Evolutionary conservation across 805 yeast species (phyloP).

Genomic region (Saturnispora dispora): DNA sequence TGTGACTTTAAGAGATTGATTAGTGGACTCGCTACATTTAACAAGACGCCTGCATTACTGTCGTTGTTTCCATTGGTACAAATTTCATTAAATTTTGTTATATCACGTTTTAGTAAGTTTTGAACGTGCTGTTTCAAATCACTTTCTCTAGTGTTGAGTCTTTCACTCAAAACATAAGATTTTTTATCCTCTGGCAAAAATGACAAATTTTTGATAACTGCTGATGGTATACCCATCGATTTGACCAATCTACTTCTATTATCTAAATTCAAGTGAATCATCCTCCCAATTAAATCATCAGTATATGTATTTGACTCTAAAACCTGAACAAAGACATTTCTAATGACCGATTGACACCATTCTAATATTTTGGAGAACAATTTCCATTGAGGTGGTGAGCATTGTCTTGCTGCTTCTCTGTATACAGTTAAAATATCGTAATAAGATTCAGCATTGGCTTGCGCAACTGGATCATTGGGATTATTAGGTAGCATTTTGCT

Average conservation of each 20-base stretch:
- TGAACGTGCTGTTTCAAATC: constrained; percentile 6
- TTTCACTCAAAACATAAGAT: constrained; percentile 48
- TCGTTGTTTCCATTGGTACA: background rate
- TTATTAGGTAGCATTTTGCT: constrained; percentile 5
- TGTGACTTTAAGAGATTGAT: constrained; percentile 5
- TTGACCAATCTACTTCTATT: constrained; percentile 46
- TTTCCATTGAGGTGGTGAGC: constrained; percentile 71
- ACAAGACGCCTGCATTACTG: background rate
- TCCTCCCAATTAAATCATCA: constrained; percentile 60
- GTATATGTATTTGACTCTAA: constrained; percentile 50
- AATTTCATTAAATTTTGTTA: constrained; percentile 2
- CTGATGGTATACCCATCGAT: constrained; percentile 41
- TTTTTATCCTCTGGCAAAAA: constrained; percentile 48
- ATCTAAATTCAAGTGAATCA: constrained; percentile 69
- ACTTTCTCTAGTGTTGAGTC: constrained; percentile 68
- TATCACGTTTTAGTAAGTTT: constrained; percentile 4
- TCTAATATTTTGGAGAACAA: constrained; percentile 51
- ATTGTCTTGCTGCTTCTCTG: constrained; percentile 43
- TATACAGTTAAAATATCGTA: constrained; percentile 70
- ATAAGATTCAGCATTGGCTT: constrained; percentile 49
- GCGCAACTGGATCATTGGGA: constrained; percentile 3
- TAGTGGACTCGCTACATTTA: constrained; percentile 2
- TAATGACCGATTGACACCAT: constrained; percentile 59
- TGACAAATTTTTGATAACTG: constrained; percentile 43
- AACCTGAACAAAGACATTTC: constrained; percentile 50